Evolutionary conservation across 169 alveolate species (phyloP).

Genomic region (Plasmodium knowlesi): DNA sequence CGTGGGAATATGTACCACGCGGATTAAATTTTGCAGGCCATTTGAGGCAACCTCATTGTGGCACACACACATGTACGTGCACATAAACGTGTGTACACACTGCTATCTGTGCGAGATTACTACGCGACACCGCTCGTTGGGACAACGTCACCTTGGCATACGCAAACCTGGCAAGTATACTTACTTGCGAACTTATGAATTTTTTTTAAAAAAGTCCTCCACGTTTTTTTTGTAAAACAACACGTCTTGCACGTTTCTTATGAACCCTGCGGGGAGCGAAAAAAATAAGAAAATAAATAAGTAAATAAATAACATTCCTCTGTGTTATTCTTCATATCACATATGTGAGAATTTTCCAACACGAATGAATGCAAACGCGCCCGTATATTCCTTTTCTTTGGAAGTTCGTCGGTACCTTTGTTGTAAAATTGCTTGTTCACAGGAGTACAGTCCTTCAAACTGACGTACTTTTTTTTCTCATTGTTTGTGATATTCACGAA

Average conservation of each 20-base stretch:
- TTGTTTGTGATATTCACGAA: conserved; percentile 18
- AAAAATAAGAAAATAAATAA: not conserved
- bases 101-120: not conserved
- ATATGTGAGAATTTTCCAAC: not conserved
- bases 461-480: conserved; percentile 26
- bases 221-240: conserved; percentile 58
- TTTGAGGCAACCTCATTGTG: not conserved
- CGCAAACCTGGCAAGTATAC: not conserved
- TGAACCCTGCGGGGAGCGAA: conserved; percentile 14
- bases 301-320: not conserved
- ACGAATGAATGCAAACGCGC: not conserved
- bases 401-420: conserved; percentile 24
- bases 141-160: not conserved
- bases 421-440: conserved; percentile 18
- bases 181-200: not conserved
- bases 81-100: not conserved
- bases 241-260: conserved; percentile 31
- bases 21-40: not conserved
- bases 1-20: not conserved
- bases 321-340: not conserved
- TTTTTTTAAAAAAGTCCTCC: conserved; percentile 29
- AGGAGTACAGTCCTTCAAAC: not conserved
- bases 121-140: not conserved
- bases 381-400: not conserved
- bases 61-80: not conserved